Evolutionary conservation across 305 asterid species (phyloP), one percentile per base, ranked within the genome.

Genomic region (Fraxinus latifolia): DNA sequence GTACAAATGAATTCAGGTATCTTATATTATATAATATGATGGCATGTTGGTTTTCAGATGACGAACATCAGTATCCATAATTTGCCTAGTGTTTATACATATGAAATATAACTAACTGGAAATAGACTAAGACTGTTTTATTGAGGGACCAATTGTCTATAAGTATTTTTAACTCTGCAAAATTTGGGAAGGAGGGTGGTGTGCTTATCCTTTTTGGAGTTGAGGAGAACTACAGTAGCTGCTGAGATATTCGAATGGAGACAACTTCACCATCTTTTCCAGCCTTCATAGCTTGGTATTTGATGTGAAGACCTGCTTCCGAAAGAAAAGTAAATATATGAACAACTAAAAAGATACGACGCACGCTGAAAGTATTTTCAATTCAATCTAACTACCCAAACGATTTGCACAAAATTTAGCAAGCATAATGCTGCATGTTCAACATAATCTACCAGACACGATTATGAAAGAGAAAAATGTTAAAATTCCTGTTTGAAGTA

Each of bases 241-340:
- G 97, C 89, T 96, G 96, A 60, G 97, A 93, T 85, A 96, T 87
- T 73, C 99, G 91, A 80, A 96, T 88, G 4, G 99, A 86, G 83
- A 96, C 93, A 62, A 94, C 84, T 90, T 96, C 91, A 77, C 97
- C 97, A 32, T 87, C 89, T 86, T 87, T 86, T 83, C 98, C 99
- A n/a, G 97, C 90, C 89, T 82, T 90, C 99, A 94, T 96, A 67
- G 83, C 94, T 5, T 93, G 97, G 86, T 86, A 96, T 79, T 89
- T 96, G 50, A 96, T 85, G 78, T 91, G 94, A 80, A 96, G 87
- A 80, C 98, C 99, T 96, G 93, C 86, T 79, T 77, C 79, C 81
- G 76, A 76, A 83, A 74, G 76, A 14, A 55, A 44, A 73, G 36
- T 8, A 58, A 58, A 58, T 6, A 19, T 19, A 17, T 7, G 2